Base-by-base conservation (phyloP, 1,284 basidiomycete genomes). In the Coniophora puteana region DNA sequence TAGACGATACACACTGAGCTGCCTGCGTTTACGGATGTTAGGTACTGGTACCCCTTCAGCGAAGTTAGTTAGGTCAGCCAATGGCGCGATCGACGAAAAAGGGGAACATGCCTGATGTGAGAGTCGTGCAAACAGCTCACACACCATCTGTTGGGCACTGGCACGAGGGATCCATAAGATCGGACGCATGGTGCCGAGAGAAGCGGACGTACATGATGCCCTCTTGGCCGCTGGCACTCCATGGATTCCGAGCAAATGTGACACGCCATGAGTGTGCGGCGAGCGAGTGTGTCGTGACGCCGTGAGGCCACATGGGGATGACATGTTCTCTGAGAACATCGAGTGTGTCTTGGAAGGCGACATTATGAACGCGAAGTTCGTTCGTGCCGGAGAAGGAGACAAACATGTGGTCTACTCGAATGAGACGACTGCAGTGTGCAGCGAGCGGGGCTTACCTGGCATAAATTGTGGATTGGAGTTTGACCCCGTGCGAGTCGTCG, bases 11-110 rank as follows among this genome's bases (percentile, higher is more conserved):
- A 46, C 52, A 83, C 83, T 26, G 69, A 48, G 46, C 69, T 68
- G 37, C 71, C 73, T 5, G 72, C 68, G 44, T 77, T 78, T 22
- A 83, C 68, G n/a, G 77, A 72, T 12, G 83, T 75, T 43, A 76
- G 64, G 47, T 82, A 86, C 24, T 62, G 54, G 47, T 70, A 76
- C 6, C 73, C 72, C 71, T 75, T 40, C 8, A 44, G 29, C 26
- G 34, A 27, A 37, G 41, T 12, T 36, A 5, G 33, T 61, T 37
- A 59, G 43, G 27, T 36, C 20, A 20, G 40, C 20, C 17, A 32
- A 4, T 16, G 22, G 36, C 14, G 5, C 30, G 4, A 21, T 20
- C 18, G 23, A 28, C 36, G 18, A 14, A 17, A 20, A 12, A 40
- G 24, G n/a, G 17, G 22, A 41, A 59, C 59, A 30, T 49, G 71